phyloP scores from a whole-genome alignment of 2,329 filamentous ascomycete species.

The Phyllosticta paracitricarpa region DNA sequence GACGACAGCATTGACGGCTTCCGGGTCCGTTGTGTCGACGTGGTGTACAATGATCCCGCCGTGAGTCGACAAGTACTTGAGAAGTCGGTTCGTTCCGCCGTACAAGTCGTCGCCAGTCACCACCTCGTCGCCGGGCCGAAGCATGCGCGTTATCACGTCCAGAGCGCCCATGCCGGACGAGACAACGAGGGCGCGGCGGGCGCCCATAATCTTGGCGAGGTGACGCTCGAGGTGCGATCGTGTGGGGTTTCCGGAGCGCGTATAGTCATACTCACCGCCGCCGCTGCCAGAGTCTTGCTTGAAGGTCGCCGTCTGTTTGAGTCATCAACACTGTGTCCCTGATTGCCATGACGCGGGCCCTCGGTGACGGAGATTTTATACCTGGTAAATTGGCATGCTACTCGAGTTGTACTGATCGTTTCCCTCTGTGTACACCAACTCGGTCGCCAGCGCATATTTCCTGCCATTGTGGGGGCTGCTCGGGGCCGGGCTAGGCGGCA shows the following conservation, averaged over 20 bases:
- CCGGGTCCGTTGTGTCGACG: slow-evolving; percentile 79
- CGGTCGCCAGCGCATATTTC: slow-evolving; percentile 88
- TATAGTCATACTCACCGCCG: slow-evolving; percentile 91
- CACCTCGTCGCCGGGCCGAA: slow-evolving; percentile 90
- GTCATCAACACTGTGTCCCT: neutral
- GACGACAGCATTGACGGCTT: slow-evolving; percentile 58
- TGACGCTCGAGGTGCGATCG: slow-evolving; percentile 93
- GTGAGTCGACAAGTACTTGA: slow-evolving; percentile 84
- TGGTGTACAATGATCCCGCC: slow-evolving; percentile 91
- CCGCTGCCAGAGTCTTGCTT: slow-evolving; percentile 83
- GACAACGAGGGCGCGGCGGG: slow-evolving; percentile 79
- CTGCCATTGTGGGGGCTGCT: slow-evolving; percentile 80
- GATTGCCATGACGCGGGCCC: neutral
- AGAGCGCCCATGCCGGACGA: slow-evolving; percentile 95
- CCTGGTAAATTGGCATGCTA: slow-evolving; percentile 93
- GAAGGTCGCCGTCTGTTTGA: slow-evolving; percentile 72
- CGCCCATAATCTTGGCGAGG: slow-evolving; percentile 98
- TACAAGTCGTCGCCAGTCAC: slow-evolving; percentile 96
- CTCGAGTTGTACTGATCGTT: slow-evolving; percentile 96
- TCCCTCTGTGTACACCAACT: slow-evolving; percentile 91
- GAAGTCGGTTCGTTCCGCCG: slow-evolving; percentile 84
- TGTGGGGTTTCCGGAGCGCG: slow-evolving; percentile 92
- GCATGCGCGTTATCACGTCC: slow-evolving; percentile 86
- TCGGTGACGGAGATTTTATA: slow-evolving; percentile 18
- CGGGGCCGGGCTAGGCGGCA: slow-evolving; percentile 64